Evolutionary conservation across 768 basidiomycete species (phyloP), one percentile per base, ranked within the genome.

Genomic region (Cystobasidium ongulense): DNA sequence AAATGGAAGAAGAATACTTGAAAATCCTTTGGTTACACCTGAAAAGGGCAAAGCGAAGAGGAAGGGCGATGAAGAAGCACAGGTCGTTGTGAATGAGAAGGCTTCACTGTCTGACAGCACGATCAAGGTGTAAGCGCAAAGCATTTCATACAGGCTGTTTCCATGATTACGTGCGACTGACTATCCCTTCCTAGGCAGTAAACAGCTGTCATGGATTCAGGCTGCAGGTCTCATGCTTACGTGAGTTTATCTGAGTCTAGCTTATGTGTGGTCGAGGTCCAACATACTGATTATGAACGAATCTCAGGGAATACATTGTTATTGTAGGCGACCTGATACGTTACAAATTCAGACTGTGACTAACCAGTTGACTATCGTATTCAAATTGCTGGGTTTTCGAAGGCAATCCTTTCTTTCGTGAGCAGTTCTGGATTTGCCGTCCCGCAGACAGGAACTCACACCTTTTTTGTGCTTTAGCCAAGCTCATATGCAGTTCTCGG

Each of bases 401-500:
- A 59, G 57, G 65, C 65, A n/a, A 67, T 67, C 31, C 43, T 67
- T 29, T 50, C 43, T 7, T 67, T 67, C 36, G 46, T 50, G 46
- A 50, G 46, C 46, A 8, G 8, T 7, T 39, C 17, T 17, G 17
- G 4, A 50, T 50, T n/a, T 50, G 46, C 15, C 3, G 18, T 21
- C n/a, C 8, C 17, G 39, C 39, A 57, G 21, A 74, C 75, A 0
- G 65, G 73, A 1, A 76, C 77, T 38, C 75, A 76, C 50, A 71
- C 76, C 23, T 63, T 72, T 4, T 76, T 77, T 72, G 39, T 39
- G 17, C 18, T 21, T 50, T 21, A 50, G 46, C 78, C 78, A 2
- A 76, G 74, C 46, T 75, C 73, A 0, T 79, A 63, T 63, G 50
- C 70, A 8, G 50, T 67, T 7, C 65, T 78, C 11, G 75, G 75